phyloP scores from a whole-genome alignment of 2,329 filamentous ascomycete species.

The Fusarium sp. region DNA sequence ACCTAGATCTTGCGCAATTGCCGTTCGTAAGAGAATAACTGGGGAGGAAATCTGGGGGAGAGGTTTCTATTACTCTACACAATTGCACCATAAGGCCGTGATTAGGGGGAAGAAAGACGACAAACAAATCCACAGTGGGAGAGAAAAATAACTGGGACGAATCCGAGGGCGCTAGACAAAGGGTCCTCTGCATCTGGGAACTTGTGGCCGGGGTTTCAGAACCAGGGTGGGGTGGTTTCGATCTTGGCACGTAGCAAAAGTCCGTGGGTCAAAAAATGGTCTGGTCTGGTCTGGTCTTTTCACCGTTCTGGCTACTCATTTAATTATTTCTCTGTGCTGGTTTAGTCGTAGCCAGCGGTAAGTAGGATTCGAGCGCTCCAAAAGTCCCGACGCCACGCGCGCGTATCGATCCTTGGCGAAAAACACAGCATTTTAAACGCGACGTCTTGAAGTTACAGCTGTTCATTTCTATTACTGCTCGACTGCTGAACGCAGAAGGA shows the following conservation, averaged over 20 bases:
- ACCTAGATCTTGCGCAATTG: constrained; percentile 20
- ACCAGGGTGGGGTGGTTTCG: constrained; percentile 8
- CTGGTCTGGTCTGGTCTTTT: not conserved
- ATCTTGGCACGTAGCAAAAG: constrained; percentile 33
- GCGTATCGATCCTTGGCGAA: constrained; percentile 13
- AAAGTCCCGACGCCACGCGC: constrained; percentile 37
- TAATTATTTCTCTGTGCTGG: too few species aligned
- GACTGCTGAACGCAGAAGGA: not conserved
- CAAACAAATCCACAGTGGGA: constrained; percentile 2
- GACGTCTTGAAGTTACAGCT: too few species aligned
- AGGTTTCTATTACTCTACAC: constrained; percentile 30
- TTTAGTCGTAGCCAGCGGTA: not conserved
- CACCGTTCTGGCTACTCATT: too few species aligned
- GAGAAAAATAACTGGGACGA: not conserved
- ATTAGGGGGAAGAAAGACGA: not conserved
- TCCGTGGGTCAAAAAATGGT: constrained; percentile 21
- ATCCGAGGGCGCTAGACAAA: constrained; percentile 36
- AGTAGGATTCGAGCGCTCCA: constrained; percentile 7
- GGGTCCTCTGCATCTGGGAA: constrained; percentile 31
- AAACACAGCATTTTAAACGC: constrained; percentile 11
- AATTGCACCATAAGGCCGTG: not conserved
- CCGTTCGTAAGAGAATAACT: not conserved
- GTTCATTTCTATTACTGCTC: too few species aligned
- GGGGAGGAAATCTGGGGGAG: constrained; percentile 11
- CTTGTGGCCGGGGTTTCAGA: constrained; percentile 18